Percentiles rank a stretch among this genome's conserved stretches.
Conservation (phyloP, 805 yeast species). For the Ascoidea asiatica region DNA sequence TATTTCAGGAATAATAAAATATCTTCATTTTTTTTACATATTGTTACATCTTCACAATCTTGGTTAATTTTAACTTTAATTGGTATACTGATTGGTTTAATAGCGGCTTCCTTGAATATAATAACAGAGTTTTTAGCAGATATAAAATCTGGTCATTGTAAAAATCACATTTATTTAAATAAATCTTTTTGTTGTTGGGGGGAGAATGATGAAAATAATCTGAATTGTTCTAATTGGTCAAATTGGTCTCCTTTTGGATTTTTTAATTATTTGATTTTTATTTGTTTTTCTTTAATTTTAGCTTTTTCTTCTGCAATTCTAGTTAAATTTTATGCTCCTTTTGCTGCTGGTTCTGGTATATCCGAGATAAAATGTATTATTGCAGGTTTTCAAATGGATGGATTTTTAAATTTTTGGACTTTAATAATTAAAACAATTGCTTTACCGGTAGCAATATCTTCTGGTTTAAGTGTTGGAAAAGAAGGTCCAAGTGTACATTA, state of each 20-base stretch:
- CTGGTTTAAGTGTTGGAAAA: slow-evolving; percentile 90
- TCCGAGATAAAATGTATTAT: slow-evolving; percentile 93
- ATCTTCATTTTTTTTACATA: slow-evolving; percentile 2
- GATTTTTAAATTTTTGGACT: slow-evolving; percentile 65
- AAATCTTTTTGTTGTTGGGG: slow-evolving; percentile 77
- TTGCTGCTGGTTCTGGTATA: slow-evolving; percentile 96
- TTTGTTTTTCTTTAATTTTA: slow-evolving; percentile 43
- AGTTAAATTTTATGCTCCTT: slow-evolving; percentile 64
- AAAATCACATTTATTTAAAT: slow-evolving; percentile 53
- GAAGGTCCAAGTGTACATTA: slow-evolving; percentile 98
- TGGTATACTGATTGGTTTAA: slow-evolving; percentile 66
- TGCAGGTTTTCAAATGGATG: slow-evolving; percentile 72
- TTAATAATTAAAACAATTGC: slow-evolving; percentile 65
- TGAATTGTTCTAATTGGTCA: slow-evolving; percentile 68
- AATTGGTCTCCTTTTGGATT: slow-evolving; percentile 38
- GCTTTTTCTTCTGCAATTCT: slow-evolving; percentile 53
- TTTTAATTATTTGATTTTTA: slow-evolving; percentile 43
- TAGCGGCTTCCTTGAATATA: slow-evolving; percentile 73
- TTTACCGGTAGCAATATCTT: slow-evolving; percentile 80
- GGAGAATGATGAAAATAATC: slow-evolving; percentile 23
- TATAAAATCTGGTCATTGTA: slow-evolving; percentile 68
- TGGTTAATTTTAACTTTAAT: slow-evolving; percentile 69
- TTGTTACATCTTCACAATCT: slow-evolving; percentile 17
- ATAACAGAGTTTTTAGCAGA: slow-evolving; percentile 81
- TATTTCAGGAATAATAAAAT: slow-evolving; percentile 4